phyloP scores from a whole-genome alignment of 2,329 filamentous ascomycete genomes.

The Arachnopeziza araneosa region DNA sequence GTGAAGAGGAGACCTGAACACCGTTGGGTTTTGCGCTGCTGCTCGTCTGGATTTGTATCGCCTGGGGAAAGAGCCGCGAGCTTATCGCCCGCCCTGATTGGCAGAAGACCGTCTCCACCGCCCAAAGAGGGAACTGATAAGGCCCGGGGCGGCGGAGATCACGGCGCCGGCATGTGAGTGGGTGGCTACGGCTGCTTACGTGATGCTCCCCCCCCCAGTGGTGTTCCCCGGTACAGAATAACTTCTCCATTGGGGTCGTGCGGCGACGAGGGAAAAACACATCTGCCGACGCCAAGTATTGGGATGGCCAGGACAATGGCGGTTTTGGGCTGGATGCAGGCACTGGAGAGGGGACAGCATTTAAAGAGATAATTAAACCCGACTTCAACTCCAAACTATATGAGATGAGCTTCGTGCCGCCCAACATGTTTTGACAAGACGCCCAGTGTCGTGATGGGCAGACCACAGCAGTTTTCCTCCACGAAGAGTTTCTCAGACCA shows the following conservation, averaged over 20 bases:
- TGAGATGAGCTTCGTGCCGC: neutral
- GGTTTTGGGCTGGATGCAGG: neutral
- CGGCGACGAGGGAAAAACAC: neutral
- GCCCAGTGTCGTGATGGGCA: neutral
- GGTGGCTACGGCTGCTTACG: neutral
- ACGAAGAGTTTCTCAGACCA: neutral
- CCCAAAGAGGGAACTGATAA: constrained; percentile 8
- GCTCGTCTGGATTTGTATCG: neutral
- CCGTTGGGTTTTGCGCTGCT: neutral
- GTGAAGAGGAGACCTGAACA: neutral
- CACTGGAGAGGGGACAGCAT: neutral
- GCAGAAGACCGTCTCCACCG: neutral
- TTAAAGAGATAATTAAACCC: neutral
- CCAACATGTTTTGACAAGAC: neutral
- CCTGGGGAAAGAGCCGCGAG: neutral
- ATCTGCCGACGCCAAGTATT: neutral
- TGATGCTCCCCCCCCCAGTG: neutral
- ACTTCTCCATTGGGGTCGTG: neutral
- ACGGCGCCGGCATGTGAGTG: neutral
- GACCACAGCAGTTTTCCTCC: neutral
- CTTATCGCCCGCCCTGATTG: neutral
- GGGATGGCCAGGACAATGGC: neutral
- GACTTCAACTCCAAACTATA: neutral
- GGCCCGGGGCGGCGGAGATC: neutral
- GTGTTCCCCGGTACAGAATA: neutral